phyloP scores from a whole-genome alignment of 148 eudicot genomes.

The Cornus kousa region DNA sequence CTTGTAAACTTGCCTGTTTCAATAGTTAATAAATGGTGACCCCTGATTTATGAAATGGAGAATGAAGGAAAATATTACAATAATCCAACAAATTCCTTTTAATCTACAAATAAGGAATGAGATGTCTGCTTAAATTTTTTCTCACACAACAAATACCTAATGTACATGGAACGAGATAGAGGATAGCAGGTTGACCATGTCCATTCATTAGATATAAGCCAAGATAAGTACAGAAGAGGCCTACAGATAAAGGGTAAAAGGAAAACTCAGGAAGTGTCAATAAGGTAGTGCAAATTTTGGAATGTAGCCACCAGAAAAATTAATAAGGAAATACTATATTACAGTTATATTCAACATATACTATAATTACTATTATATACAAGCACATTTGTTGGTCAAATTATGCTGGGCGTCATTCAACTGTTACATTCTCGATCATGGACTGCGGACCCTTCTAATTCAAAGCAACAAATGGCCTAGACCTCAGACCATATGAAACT shows the following conservation, averaged over 20 bases:
- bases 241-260: too few species aligned
- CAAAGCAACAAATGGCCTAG: neutral
- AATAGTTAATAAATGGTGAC: too few species aligned
- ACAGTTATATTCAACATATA: too few species aligned
- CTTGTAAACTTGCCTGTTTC: too few species aligned
- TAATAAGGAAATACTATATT: too few species aligned
- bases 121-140: neutral
- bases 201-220: too few species aligned
- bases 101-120: neutral
- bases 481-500: neutral
- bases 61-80: neutral
- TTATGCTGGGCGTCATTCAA: neutral
- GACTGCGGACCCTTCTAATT: neutral
- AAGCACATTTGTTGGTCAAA: neutral
- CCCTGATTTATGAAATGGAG: neutral
- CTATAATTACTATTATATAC: too few species aligned
- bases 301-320: too few species aligned
- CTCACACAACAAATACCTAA: neutral
- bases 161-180: neutral
- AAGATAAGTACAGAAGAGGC: too few species aligned
- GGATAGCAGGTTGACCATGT: too few species aligned
- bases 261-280: too few species aligned
- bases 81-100: neutral
- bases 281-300: too few species aligned
- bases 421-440: neutral